Evolutionary conservation across 2,329 filamentous ascomycete species (phyloP).

Genomic region (Epichloe sylvatica): DNA sequence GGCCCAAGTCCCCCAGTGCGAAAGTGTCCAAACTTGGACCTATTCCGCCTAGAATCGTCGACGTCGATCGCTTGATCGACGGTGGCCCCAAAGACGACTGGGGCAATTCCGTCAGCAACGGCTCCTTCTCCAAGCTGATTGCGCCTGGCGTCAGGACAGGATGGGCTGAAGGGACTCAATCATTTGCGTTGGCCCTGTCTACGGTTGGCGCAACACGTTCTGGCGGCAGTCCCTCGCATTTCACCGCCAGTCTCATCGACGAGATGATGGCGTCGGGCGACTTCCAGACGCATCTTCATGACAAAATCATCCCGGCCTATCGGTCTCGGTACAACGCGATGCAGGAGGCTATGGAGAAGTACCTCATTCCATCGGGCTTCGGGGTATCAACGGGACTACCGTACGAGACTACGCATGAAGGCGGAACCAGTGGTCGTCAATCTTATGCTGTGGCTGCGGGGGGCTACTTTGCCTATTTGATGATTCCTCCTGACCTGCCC

Average conservation of each 20-base stretch:
- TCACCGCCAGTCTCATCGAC: slow-evolving; percentile 2
- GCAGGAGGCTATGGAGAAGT: slow-evolving; percentile 6
- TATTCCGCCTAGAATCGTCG: slow-evolving; percentile 24
- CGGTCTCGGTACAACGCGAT: slow-evolving; percentile 9
- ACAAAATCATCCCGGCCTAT: slow-evolving; percentile 11
- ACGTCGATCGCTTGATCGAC: slow-evolving; percentile 1
- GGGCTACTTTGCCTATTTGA: slow-evolving; percentile 1
- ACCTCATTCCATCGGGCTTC: slow-evolving; percentile 10
- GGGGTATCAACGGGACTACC: slow-evolving; percentile 6
- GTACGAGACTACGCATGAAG: slow-evolving; percentile 2
- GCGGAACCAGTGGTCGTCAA: background rate
- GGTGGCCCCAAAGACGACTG: slow-evolving; percentile 35
- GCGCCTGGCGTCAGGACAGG: slow-evolving; percentile 72
- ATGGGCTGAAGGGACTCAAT: slow-evolving; percentile 65
- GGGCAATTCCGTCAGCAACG: slow-evolving; percentile 73
- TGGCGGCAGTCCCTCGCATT: slow-evolving; percentile 38
- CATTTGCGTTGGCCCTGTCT: slow-evolving; percentile 35
- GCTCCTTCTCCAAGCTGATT: slow-evolving; percentile 77
- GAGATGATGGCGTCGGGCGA: slow-evolving; percentile 10
- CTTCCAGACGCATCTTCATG: slow-evolving; percentile 10
- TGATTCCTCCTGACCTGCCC: background rate
- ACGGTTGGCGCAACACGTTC: slow-evolving; percentile 40
- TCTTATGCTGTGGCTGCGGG: background rate
- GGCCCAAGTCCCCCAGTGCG: slow-evolving; percentile 36
- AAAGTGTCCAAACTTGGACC: slow-evolving; percentile 67